Evolutionary conservation across 2,329 filamentous ascomycete genomes (phyloP).

Genomic region (Xylaria sp.): DNA sequence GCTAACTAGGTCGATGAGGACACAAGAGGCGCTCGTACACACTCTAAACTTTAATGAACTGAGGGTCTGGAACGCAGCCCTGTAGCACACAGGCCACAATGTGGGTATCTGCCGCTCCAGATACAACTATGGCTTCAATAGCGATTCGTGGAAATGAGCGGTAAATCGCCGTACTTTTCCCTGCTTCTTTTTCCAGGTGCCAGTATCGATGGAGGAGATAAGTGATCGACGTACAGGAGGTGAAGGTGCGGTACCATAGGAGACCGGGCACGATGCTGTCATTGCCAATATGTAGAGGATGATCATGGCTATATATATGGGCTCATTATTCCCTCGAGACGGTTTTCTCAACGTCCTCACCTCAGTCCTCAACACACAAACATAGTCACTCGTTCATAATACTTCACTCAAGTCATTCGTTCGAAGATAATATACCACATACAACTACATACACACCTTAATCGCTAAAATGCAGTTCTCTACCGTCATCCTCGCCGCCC

Average conservation of each 20-base stretch:
- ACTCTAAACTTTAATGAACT: neutral
- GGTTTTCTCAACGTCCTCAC: slow-evolving; percentile 8
- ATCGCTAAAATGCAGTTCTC: slow-evolving; percentile 50
- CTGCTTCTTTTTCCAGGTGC: slow-evolving; percentile 33
- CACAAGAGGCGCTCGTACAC: neutral
- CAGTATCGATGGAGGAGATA: slow-evolving; percentile 26
- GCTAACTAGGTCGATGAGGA: neutral
- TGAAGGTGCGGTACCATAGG: neutral
- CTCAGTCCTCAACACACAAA: slow-evolving; percentile 14
- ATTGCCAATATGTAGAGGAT: neutral
- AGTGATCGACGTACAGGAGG: neutral
- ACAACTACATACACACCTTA: slow-evolving; percentile 12
- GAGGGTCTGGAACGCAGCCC: neutral
- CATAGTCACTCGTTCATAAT: slow-evolving; percentile 32
- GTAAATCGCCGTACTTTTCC: slow-evolving; percentile 40
- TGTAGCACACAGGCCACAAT: slow-evolving; percentile 8
- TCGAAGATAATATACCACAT: slow-evolving; percentile 15
- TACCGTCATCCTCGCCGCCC: slow-evolving; percentile 48
- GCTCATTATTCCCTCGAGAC: slow-evolving; percentile 4
- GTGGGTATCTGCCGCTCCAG: neutral
- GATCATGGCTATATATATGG: slow-evolving; percentile 32
- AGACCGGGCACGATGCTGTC: neutral
- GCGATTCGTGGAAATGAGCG: slow-evolving; percentile 28
- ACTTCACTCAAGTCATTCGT: slow-evolving; percentile 39
- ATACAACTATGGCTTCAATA: neutral